phyloP scores from a whole-genome alignment of 768 basidiomycete genomes.

The Rhodotorula toruloides region DNA sequence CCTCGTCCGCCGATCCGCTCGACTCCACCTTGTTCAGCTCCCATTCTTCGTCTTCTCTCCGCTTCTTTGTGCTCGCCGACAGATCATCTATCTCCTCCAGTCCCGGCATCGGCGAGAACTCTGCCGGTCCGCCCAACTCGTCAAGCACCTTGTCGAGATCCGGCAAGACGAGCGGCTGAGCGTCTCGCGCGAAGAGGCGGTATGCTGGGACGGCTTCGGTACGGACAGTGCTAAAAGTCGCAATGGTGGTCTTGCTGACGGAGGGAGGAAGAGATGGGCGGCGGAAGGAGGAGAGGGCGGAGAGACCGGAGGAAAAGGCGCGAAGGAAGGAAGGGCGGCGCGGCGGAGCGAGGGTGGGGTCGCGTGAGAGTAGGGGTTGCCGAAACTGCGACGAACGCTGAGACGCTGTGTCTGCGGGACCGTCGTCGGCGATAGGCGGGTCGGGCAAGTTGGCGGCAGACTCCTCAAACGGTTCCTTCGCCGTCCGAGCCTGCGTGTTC shows the following conservation, averaged over 20 bases:
- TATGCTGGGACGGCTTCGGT: conserved; percentile 53
- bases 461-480: too few relatives aligned
- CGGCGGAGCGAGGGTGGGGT: not conserved
- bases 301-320: not conserved
- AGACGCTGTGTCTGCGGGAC: too few relatives aligned
- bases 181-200: conserved; percentile 57
- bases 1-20: not conserved
- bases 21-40: not conserved
- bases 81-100: conserved; percentile 7
- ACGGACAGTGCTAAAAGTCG: not conserved
- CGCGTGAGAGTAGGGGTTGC: too few relatives aligned
- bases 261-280: not conserved
- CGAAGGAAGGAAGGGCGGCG: not conserved
- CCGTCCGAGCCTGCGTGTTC: too few relatives aligned
- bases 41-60: not conserved
- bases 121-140: conserved; percentile 50
- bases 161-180: conserved; percentile 60
- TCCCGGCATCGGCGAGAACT: conserved; percentile 46
- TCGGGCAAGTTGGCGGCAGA: too few relatives aligned
- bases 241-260: not conserved
- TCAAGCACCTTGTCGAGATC: conserved; percentile 60
- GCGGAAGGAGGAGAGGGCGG: too few relatives aligned
- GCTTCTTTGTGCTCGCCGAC: conserved; percentile 23
- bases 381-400: too few relatives aligned
- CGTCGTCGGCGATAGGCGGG: too few relatives aligned